Conservation (phyloP, 2,329 filamentous ascomycete species). For the Aphanoascus verrucosus region DNA sequence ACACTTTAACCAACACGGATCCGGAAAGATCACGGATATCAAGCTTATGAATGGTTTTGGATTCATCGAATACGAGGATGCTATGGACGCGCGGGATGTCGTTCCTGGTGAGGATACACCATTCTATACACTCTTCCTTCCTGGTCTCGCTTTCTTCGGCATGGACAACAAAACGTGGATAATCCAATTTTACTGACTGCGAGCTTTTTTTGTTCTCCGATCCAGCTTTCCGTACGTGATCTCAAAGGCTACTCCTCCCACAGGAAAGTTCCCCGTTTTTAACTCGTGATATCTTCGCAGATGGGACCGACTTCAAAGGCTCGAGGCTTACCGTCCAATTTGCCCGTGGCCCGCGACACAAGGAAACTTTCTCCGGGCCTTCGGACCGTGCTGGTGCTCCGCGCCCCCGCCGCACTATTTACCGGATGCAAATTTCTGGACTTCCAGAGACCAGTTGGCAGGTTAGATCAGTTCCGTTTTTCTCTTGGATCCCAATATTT, state of each 20-base stretch:
- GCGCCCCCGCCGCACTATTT: slow-evolving; percentile 84
- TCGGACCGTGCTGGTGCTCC: slow-evolving; percentile 54
- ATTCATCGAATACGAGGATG: slow-evolving; percentile 98
- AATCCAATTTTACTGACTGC: slow-evolving; percentile 1
- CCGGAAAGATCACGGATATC: slow-evolving; percentile 95
- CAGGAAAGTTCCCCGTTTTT: slow-evolving; percentile 33
- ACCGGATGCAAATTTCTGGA: slow-evolving; percentile 95
- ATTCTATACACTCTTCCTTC: slow-evolving; percentile 13
- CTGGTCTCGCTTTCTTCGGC: slow-evolving; percentile 8
- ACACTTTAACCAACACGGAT: slow-evolving; percentile 91
- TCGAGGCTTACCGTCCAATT: slow-evolving; percentile 97
- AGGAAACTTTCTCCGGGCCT: slow-evolving; percentile 53
- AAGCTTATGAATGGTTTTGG: slow-evolving; percentile 99
- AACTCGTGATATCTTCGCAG: slow-evolving; percentile 39
- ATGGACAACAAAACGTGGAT: slow-evolving; percentile 2
- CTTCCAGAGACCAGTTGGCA: slow-evolving; percentile 99
- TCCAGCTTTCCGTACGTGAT: slow-evolving; percentile 45
- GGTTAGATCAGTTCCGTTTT: slow-evolving; percentile 56
- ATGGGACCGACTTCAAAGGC: slow-evolving; percentile 97
- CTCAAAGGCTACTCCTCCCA: not conserved
- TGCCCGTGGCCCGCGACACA: slow-evolving; percentile 71
- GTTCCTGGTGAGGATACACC: slow-evolving; percentile 72
- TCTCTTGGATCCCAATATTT: slow-evolving; percentile 20
- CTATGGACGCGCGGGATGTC: slow-evolving; percentile 95
- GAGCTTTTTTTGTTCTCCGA: not conserved